phyloP scores from a whole-genome alignment of 2,329 filamentous ascomycete species.

The Sporothrix brasiliensis region DNA sequence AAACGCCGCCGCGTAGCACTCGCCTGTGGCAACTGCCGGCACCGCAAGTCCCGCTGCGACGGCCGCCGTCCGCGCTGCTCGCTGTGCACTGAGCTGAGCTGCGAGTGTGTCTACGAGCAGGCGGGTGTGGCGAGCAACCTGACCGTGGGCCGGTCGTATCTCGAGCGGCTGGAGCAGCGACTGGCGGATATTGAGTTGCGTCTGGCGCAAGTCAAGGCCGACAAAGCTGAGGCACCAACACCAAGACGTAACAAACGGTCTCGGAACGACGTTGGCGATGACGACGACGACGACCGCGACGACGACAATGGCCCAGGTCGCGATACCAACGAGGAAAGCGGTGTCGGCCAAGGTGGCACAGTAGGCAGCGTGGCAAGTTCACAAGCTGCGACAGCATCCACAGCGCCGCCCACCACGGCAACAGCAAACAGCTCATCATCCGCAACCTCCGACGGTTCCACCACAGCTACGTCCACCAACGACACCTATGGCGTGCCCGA shows the following conservation, averaged over 20 bases:
- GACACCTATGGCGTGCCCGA: constrained; percentile 12
- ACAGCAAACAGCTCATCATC: background rate
- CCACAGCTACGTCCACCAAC: background rate
- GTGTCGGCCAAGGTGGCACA: background rate
- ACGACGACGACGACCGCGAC: background rate
- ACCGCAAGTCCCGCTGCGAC: constrained; percentile 33
- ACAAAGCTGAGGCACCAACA: background rate
- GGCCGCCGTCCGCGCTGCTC: constrained; percentile 31
- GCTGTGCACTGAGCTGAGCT: constrained; percentile 28
- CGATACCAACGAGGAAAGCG: background rate
- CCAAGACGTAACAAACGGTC: background rate
- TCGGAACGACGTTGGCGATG: background rate
- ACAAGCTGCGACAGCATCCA: background rate
- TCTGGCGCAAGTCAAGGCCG: background rate
- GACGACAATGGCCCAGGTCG: background rate
- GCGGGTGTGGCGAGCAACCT: constrained; percentile 16
- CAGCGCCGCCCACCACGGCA: background rate
- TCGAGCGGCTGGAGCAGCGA: constrained; percentile 31
- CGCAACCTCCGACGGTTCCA: background rate
- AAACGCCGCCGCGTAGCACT: constrained; percentile 29
- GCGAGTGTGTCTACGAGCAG: constrained; percentile 32
- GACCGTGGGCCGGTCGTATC: constrained; percentile 15
- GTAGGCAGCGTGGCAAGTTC: background rate
- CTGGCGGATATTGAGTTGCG: constrained; percentile 28
- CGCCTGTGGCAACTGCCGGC: constrained; percentile 30